These are phyloP conservation scores for Amesomyces nigricolor DNA, from an alignment of 2,329 filamentous ascomycete species.

Conservation along the genomic window DNA sequence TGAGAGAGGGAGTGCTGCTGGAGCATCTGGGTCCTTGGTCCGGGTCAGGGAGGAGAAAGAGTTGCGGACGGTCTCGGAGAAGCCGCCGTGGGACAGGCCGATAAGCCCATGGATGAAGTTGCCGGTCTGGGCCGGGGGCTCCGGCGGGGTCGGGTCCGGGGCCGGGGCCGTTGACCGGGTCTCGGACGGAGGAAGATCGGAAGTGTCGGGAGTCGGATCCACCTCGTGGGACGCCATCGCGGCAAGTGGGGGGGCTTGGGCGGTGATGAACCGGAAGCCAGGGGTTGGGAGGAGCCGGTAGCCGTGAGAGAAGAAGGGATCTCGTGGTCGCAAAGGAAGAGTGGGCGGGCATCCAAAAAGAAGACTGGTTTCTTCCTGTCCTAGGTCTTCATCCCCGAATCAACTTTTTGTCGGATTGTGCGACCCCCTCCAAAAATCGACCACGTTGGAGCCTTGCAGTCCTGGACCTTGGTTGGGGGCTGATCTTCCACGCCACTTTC, in stretches of 20 bases:
- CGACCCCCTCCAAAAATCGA: no score
- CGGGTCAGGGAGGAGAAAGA: constrained; percentile 9
- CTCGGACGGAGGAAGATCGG: not conserved
- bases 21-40: constrained; percentile 1
- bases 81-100: constrained; percentile 8
- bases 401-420: no score
- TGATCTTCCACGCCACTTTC: no score
- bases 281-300: no score
- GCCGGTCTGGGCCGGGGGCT: not conserved
- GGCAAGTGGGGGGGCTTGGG: no score
- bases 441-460: no score
- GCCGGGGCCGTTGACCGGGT: not conserved
- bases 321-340: no score
- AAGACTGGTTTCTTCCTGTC: no score
- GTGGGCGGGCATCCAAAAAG: no score
- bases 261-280: no score
- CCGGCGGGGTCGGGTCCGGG: not conserved
- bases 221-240: not conserved
- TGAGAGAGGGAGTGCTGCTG: not conserved
- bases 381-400: no score
- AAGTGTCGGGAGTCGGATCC: not conserved
- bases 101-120: constrained; percentile 18
- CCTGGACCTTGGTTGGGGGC: not conserved
- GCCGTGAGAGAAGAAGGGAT: no score
- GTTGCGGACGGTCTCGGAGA: constrained; percentile 14